Percentiles rank a stretch among this genome's conserved stretches.
phyloP scores from a whole-genome alignment of 2,329 filamentous ascomycete genomes.

The Monosporascus sp. region DNA sequence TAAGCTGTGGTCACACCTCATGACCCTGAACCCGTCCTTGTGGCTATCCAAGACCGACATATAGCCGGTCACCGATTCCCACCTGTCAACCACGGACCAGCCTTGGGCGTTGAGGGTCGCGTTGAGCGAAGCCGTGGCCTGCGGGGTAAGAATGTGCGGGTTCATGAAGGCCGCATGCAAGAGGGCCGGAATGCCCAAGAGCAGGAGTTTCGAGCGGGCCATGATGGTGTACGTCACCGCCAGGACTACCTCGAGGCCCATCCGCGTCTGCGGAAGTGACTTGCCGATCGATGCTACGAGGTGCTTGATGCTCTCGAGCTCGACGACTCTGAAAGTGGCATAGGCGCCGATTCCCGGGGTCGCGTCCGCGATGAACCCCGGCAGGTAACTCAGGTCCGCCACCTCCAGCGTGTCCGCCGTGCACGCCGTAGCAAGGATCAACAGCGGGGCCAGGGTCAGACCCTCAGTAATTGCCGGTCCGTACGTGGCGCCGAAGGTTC shows the following conservation, averaged over 20 bases:
- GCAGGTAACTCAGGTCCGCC: constrained; percentile 49
- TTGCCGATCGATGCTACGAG: constrained; percentile 52
- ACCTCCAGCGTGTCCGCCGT: constrained; percentile 61
- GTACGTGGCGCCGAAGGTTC: constrained; percentile 57
- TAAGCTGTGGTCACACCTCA: constrained; percentile 92
- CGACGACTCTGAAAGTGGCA: constrained; percentile 52
- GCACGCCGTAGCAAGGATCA: constrained; percentile 57
- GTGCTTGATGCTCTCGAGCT: constrained; percentile 33
- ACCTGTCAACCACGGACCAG: constrained; percentile 72
- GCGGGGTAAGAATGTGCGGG: constrained; percentile 61
- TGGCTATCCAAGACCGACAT: constrained; percentile 80
- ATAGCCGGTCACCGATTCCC: constrained; percentile 86
- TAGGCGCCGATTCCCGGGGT: constrained; percentile 62
- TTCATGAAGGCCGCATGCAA: constrained; percentile 68
- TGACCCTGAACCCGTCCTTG: constrained; percentile 65
- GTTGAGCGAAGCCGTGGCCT: constrained; percentile 60
- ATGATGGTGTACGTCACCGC: constrained; percentile 59
- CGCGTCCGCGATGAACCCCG: constrained; percentile 55
- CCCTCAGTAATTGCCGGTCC: constrained; percentile 73
- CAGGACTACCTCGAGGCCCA: constrained; percentile 66
- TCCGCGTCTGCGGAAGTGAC: constrained; percentile 59
- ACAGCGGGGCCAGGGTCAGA: constrained; percentile 65
- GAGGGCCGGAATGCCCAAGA: constrained; percentile 65
- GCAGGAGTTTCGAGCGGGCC: constrained; percentile 62
- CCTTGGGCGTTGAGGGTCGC: constrained; percentile 56